phyloP scores from a whole-genome alignment of 106 monocot genomes.

The Hemerocallis citrina region DNA sequence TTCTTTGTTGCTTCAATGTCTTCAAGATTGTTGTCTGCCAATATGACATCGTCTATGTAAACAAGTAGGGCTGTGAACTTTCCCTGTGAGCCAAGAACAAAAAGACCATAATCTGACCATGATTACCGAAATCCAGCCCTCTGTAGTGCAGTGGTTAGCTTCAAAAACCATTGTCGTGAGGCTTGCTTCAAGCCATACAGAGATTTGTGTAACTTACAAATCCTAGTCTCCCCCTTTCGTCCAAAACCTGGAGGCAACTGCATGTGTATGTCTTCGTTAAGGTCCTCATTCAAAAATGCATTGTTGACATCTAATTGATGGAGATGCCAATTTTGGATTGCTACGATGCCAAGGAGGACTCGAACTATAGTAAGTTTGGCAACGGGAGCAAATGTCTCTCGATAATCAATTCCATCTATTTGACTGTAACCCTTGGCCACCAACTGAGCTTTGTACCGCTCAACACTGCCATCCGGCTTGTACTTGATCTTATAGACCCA shows the following conservation, averaged over 20 bases:
- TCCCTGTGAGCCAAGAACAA: not conserved
- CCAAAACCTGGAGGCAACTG: too few species aligned
- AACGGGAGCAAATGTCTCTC: not conserved
- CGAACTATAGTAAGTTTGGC: not conserved
- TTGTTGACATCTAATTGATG: slow-evolving; percentile 7
- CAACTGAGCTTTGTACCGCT: not conserved
- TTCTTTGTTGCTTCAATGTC: not conserved
- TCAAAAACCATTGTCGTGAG: slow-evolving; percentile 16
- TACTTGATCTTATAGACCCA: not conserved
- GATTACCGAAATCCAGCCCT: not conserved
- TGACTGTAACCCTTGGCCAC: not conserved
- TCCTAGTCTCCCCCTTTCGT: too few species aligned
- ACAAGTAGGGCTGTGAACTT: not conserved
- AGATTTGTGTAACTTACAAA: not conserved
- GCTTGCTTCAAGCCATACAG: slow-evolving; percentile 18
- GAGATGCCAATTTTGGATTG: not conserved
- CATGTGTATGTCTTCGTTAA: slow-evolving; percentile 4
- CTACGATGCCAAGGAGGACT: not conserved
- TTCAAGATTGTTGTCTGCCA: not conserved
- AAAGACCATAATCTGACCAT: slow-evolving; percentile 1
- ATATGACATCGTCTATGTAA: slow-evolving; percentile 17
- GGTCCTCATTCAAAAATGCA: not conserved
- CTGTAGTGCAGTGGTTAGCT: not conserved
- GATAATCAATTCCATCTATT: not conserved
- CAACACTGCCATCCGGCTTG: not conserved